A percentile compares a stretch with the other conserved stretches of the same genome.
phyloP scores from a whole-genome alignment of 805 yeast genomes.

The Ogataea glucozyma region DNA sequence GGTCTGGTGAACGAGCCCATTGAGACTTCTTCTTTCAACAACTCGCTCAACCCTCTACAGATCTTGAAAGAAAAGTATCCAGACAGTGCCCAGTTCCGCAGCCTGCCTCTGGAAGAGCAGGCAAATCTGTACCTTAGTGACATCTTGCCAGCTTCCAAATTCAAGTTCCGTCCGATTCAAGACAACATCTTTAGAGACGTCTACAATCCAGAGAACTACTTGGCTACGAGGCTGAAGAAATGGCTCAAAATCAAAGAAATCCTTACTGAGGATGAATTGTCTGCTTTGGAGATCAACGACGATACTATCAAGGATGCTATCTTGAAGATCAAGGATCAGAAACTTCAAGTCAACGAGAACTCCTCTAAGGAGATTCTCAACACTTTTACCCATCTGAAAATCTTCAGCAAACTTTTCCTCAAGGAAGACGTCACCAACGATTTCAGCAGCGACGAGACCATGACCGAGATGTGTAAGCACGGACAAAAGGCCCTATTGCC shows the following conservation, averaged over 20 bases:
- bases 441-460: conserved; percentile 11
- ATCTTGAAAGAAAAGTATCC: conserved; percentile 23
- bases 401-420: conserved; percentile 29
- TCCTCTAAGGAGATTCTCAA: conserved; percentile 28
- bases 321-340: conserved; percentile 22
- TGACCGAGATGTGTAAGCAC: conserved; percentile 17
- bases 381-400: conserved; percentile 28
- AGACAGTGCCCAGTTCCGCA: conserved; percentile 16
- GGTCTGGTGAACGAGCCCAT: conserved; percentile 34
- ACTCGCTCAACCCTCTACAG: conserved; percentile 26
- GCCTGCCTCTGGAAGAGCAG: conserved; percentile 17
- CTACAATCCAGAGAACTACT: conserved; percentile 30
- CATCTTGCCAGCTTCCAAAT: conserved; percentile 26
- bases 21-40: conserved; percentile 21
- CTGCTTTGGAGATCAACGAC: conserved; percentile 25
- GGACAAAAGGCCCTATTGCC: conserved; percentile 37
- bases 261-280: conserved; percentile 27
- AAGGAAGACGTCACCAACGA: conserved; percentile 7
- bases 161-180: conserved; percentile 30
- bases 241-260: conserved; percentile 32
- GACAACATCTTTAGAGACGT: conserved; percentile 33
- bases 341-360: conserved; percentile 26
- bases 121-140: conserved; percentile 21
- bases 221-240: conserved; percentile 26
- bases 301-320: conserved; percentile 24